These are phyloP conservation scores for Coemansia sp. DNA, from an alignment of 192 early-diverging fungal species.

Conservation along the genomic window DNA sequence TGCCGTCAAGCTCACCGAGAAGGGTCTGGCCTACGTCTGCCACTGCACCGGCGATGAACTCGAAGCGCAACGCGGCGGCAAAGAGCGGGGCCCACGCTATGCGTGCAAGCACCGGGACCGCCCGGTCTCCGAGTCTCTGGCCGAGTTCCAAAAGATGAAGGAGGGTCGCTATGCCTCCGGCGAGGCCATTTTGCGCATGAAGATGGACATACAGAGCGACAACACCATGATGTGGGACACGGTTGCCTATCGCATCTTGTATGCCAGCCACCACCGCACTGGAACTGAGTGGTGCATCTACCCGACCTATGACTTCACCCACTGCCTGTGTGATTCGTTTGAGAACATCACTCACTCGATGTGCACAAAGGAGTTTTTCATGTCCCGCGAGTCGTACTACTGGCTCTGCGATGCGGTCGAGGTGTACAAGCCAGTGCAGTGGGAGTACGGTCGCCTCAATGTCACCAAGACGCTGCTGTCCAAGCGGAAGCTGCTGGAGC, in stretches of 20 bases:
- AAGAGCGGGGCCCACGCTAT: slow-evolving; percentile 78
- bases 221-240: slow-evolving; percentile 99
- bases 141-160: slow-evolving; percentile 98
- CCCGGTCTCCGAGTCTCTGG: slow-evolving; percentile 88
- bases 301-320: slow-evolving; percentile 99
- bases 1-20: slow-evolving; percentile 87
- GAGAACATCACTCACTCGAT: slow-evolving; percentile 99
- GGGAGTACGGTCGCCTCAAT: slow-evolving; percentile 96
- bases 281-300: slow-evolving; percentile 97
- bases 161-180: slow-evolving; percentile 93
- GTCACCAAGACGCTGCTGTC: slow-evolving; percentile 95
- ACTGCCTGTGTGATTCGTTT: slow-evolving; percentile 98
- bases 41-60: slow-evolving; percentile 97
- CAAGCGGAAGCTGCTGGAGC: slow-evolving; percentile 95
- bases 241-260: slow-evolving; percentile 95
- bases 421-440: slow-evolving; percentile 99
- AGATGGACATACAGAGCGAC: slow-evolving; percentile 97
- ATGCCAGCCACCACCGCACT: slow-evolving; percentile 91
- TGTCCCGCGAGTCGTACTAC: slow-evolving; percentile 96
- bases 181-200: slow-evolving; percentile 95
- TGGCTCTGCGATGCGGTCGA: slow-evolving; percentile 99
- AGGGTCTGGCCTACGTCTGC: slow-evolving; percentile 91
- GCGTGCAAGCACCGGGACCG: slow-evolving; percentile 92
- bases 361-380: slow-evolving; percentile 95
- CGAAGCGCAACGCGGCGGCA: slow-evolving; percentile 88